These are phyloP conservation scores for Saccharomycopsis babjevae DNA, from an alignment of 805 yeast genomes.

Conservation along the genomic window DNA sequence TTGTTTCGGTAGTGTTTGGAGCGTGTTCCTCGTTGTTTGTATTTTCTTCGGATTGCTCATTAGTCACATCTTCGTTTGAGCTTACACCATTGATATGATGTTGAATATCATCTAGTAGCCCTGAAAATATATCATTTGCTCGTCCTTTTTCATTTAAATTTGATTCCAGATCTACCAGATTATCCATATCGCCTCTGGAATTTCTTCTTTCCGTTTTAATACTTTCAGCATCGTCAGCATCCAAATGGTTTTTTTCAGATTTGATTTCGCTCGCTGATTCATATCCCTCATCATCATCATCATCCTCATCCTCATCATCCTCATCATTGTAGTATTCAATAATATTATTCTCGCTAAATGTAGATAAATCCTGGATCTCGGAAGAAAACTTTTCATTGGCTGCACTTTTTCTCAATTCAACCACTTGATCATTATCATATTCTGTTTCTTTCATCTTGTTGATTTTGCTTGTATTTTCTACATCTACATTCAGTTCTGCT, in stretches of 20 bases:
- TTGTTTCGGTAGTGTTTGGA: background rate
- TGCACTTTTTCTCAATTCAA: background rate
- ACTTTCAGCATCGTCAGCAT: slow-evolving; percentile 19
- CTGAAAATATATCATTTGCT: background rate
- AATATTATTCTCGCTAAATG: slow-evolving; percentile 20
- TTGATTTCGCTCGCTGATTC: background rate
- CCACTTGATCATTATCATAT: background rate
- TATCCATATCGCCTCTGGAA: slow-evolving; percentile 21
- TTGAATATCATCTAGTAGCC: background rate
- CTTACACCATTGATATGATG: slow-evolving; percentile 3
- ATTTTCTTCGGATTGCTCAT: slow-evolving; percentile 8
- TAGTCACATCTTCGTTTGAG: background rate
- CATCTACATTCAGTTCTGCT: slow-evolving; percentile 9
- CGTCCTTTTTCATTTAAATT: slow-evolving; percentile 1
- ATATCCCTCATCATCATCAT: slow-evolving; percentile 11
- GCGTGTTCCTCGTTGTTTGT: background rate
- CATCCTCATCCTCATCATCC: slow-evolving; percentile 17
- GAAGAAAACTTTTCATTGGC: background rate
- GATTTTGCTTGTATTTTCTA: slow-evolving; percentile 25
- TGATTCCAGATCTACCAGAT: background rate
- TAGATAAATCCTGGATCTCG: background rate
- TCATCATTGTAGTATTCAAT: slow-evolving; percentile 22
- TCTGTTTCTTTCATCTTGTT: slow-evolving; percentile 17
- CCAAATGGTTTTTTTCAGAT: slow-evolving; percentile 22
- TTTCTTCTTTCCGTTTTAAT: slow-evolving; percentile 20